Base-by-base conservation (phyloP, 1,284 basidiomycete genomes). In the Wolfiporia cocos region DNA sequence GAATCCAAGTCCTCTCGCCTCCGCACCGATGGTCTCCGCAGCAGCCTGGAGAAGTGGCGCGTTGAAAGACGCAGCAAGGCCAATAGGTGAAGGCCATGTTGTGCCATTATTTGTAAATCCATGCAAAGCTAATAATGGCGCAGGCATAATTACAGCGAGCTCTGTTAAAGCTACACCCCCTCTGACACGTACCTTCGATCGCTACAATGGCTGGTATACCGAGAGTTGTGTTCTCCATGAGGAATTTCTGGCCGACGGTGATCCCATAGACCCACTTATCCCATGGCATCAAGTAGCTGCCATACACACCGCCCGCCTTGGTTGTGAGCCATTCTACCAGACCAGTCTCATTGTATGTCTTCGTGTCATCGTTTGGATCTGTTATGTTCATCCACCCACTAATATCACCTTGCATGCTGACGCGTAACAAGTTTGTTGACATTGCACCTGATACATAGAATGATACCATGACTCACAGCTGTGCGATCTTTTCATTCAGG, bases 141-240 rank as follows among this genome's bases (percentile, higher is more conserved):
- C n/a, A n/a, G n/a, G n/a, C n/a, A n/a, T n/a, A n/a, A n/a, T n/a
- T n/a, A n/a, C n/a, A 9, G 26, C 26, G 26, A 28, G 26, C 9
- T 28, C 7, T 18, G 20, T 17, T 9, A 22, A 41, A 19, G 6
- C 14, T 14, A n/a, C n/a, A n/a, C n/a, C n/a, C n/a, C n/a, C n/a
- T n/a, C n/a, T n/a, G n/a, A n/a, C 21, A 29, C 22, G 12, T 3
- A 73, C 72, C 74, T 70, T 78, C 75, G 6, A 71, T 74, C 47
- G 80, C 79, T 43, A 83, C 63, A 29, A 85, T 62, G 1, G 80
- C 78, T 1, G 81, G 81, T 42, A 86, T 85, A 23, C 81, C 80
- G n/a, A 86, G 72, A 0, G 78, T 81, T 0, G 81, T 84, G 51
- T 84, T 83, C 53, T 84, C 78, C 73, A 84, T 74, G 42, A 84